A percentile compares a stretch with the other conserved stretches of the same genome.
Evolutionary conservation across 768 basidiomycete genomes (phyloP).

Genomic region (Tylopilus vinaceipallidus): DNA sequence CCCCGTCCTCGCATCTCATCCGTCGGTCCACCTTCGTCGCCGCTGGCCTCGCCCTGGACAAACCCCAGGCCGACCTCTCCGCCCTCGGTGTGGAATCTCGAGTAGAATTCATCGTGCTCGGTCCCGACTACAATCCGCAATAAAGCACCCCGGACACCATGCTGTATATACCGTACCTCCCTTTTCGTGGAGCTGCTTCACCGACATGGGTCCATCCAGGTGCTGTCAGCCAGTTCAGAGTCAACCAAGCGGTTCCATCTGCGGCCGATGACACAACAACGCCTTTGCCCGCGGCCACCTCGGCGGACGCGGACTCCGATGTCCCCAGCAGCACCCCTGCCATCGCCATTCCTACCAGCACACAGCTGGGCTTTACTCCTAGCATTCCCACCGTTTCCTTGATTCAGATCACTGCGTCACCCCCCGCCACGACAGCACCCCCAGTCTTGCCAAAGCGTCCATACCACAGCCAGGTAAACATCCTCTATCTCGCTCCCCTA

Average conservation of each 20-base stretch:
- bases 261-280: slow-evolving; percentile 24
- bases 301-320: not conserved
- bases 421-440: slow-evolving; percentile 21
- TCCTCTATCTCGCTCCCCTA: slow-evolving; percentile 27
- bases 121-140: slow-evolving; percentile 37
- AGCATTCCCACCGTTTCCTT: slow-evolving; percentile 18
- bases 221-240: slow-evolving; percentile 4
- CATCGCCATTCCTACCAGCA: too few species aligned
- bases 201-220: slow-evolving; percentile 9
- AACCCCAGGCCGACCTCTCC: slow-evolving; percentile 56
- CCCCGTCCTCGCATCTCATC: slow-evolving; percentile 69
- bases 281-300: slow-evolving; percentile 5
- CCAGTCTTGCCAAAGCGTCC: slow-evolving; percentile 18
- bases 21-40: slow-evolving; percentile 79
- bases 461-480: slow-evolving; percentile 23
- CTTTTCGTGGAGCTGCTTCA: not conserved
- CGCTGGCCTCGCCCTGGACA: slow-evolving; percentile 67
- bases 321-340: not conserved
- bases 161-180: slow-evolving; percentile 15
- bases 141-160: slow-evolving; percentile 14
- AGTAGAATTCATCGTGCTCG: slow-evolving; percentile 39
- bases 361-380: not conserved
- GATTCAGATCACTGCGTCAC: slow-evolving; percentile 35
- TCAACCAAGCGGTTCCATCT: slow-evolving; percentile 17
- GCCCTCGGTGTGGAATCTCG: slow-evolving; percentile 62